A percentile compares a stretch with the other conserved stretches of the same genome.
Conservation (phyloP, 2,329 filamentous ascomycete species). For the Neopestalotiopsis sp. region DNA sequence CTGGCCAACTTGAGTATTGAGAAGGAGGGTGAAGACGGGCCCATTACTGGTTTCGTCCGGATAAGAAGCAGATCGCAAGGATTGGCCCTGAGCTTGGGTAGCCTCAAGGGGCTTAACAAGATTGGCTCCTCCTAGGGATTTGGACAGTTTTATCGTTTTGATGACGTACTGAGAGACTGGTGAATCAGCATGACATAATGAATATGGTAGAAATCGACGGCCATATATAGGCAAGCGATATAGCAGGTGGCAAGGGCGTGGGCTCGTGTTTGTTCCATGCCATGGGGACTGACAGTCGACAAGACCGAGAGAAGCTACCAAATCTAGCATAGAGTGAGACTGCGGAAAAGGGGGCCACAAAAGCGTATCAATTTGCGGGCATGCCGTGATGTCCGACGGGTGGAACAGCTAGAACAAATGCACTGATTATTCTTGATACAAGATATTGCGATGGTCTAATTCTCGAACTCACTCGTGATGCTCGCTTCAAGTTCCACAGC, state of each 20-base stretch:
- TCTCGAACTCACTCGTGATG: too few relatives aligned
- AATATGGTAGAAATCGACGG: constrained; percentile 9
- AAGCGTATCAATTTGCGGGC: constrained; percentile 12
- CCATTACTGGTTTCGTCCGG: constrained; percentile 95
- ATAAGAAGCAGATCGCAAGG: constrained; percentile 98
- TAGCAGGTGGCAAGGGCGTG: not conserved
- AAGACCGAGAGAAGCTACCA: not conserved
- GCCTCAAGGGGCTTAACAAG: constrained; percentile 92
- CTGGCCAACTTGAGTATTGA: constrained; percentile 97
- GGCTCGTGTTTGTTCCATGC: not conserved
- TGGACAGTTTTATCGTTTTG: not conserved
- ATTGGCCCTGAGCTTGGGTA: constrained; percentile 89
- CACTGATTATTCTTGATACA: constrained; percentile 5
- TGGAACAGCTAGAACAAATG: constrained; percentile 11
- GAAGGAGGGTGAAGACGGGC: constrained; percentile 93
- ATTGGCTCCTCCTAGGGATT: constrained; percentile 48
- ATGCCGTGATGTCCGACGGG: not conserved
- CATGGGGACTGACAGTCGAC: not conserved
- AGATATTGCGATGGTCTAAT: not conserved
- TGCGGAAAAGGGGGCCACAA: constrained; percentile 15
- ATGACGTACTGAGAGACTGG: not conserved
- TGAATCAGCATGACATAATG: constrained; percentile 12
- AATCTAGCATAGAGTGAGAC: constrained; percentile 7
- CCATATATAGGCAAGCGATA: constrained; percentile 10
- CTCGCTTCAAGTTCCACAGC: too few relatives aligned